Evolutionary conservation across 176 grass and related monocot species (phyloP), one percentile per base, ranked within the genome.

Genomic region (Oryza glumipatula): DNA sequence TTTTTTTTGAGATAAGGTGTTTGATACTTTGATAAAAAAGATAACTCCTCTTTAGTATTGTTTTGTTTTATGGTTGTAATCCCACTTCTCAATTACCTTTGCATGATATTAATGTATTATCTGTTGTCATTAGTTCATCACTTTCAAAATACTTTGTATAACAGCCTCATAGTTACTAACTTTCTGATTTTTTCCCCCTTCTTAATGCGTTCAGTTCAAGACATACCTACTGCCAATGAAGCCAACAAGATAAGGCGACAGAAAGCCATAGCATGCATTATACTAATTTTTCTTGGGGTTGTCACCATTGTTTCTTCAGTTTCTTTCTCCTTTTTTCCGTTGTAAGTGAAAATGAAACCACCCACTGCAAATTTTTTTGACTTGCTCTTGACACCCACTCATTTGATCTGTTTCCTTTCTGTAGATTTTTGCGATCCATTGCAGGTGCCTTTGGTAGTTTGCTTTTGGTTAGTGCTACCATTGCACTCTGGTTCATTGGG

Each of bases 261-360:
- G 54, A 95, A 90, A 84, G 91, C 89, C 38, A 86, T 74, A 70
- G 47, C 52, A 85, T 91, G 70, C 79, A 95, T 95, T 84, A 8
- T 84, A 36, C 70, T 87, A 49, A 70, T 88, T 67, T 95, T 82
- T 24, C 9, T 86, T 41, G 95, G 89, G 68, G 85, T 80, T 82
- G 28, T 93, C 26, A 82, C 80, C 54, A 82, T 90, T 35, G 65
- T 89, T 26, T 91, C 75, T 73, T 81, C 81, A 6, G 87, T 84
- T 84, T 98, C 92, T 86, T 47, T 89, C 21, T 32, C 70, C 79
- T 85, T 85, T 77, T 78, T 94, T 7, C 86, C 94, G n/a, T 65
- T 78, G 94, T 97, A 89, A 94, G 94, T 89, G 48, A 77, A 51
- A 38, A 21, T 74, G 54, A 58, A 58, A 58, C 17, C 19, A 44